Conservation (phyloP, 176 grass and related monocot genomes). For the Aegilops sharonensis region DNA sequence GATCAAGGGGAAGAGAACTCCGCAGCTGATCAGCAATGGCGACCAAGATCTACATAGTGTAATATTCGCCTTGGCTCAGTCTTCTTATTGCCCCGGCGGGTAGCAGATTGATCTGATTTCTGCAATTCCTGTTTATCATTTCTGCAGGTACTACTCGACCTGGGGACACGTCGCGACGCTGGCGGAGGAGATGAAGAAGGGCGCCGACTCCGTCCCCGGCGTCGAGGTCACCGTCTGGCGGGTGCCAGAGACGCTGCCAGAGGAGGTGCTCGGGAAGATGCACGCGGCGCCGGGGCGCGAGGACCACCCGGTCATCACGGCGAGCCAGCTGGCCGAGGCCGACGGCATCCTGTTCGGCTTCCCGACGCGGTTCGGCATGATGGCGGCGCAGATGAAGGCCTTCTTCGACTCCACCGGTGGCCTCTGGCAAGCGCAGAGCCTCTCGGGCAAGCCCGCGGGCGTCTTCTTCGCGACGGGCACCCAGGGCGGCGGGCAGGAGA, state of each 20-base stretch:
- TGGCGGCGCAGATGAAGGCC: constrained; percentile 62
- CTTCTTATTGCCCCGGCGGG: neutral
- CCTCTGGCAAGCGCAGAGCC: constrained; percentile 46
- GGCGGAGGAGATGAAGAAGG: constrained; percentile 10
- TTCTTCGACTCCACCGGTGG: constrained; percentile 61
- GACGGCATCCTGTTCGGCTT: constrained; percentile 13
- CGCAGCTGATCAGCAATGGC: neutral
- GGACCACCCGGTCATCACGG: constrained; percentile 14
- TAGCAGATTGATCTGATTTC: neutral
- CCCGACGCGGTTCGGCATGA: constrained; percentile 50
- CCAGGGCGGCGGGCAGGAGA: constrained; percentile 85
- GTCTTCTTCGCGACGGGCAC: constrained; percentile 84
- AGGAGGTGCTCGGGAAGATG: constrained; percentile 20
- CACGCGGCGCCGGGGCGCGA: neutral
- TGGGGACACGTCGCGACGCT: constrained; percentile 9
- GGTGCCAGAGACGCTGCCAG: neutral
- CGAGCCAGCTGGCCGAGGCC: neutral
- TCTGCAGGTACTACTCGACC: constrained; percentile 4
- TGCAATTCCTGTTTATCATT: neutral
- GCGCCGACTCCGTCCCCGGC: neutral
- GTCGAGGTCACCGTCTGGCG: constrained; percentile 5
- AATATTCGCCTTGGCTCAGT: neutral
- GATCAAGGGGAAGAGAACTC: neutral
- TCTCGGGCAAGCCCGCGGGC: constrained; percentile 69
- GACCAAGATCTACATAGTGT: constrained; percentile 16